Base-by-base conservation (phyloP, 2,329 filamentous ascomycete species). In the Nothomitra cinnamomea region DNA sequence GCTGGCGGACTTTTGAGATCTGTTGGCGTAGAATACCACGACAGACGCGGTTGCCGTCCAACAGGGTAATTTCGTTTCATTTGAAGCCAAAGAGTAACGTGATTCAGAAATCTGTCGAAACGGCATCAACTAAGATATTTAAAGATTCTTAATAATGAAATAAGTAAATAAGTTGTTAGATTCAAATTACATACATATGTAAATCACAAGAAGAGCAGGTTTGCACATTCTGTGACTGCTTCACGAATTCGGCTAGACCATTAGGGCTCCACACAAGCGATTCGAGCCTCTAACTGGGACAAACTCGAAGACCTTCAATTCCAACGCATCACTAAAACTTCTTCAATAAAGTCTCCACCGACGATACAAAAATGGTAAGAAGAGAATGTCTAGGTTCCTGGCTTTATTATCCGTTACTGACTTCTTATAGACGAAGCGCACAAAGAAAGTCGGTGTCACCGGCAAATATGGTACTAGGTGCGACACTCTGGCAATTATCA, bases 381-480 rank as follows among this genome's bases (percentile, higher is more conserved):
- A 49, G 45, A 28, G 28, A 7, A 3, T 10, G 28, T 28, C 45
- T 7, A 24, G 8, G 5, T 35, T 10, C 25, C 10, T 17, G 4
- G 2, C 21, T 19, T 10, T 32, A 17, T 17, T 6, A 40, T 38
- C 36, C 15, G 5, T 41, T 59, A 58, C 64, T 68, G 64, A 69
- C 57, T 53, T 24, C 49, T 54, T 56, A 54, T 63, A 75, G 72
- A 49, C 45, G 24, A 49, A 49, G 10, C 45, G 45, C n/a, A 49
- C 45, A 19, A 49, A 49, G 25, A 49, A 95, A 85, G 88, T 94
- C 82, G 87, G 87, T 73, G 89, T 95, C 73, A 95, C 90, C 78
- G 87, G 89, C 77, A 94, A 95, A 83, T 95, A 95, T 77, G 89
- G 89, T 80, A 89, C 85, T 71, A 87, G 88, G 83, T 94, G 85